phyloP scores from a whole-genome alignment of 306 rosid species.

The Cyclanthera cordifolia region DNA sequence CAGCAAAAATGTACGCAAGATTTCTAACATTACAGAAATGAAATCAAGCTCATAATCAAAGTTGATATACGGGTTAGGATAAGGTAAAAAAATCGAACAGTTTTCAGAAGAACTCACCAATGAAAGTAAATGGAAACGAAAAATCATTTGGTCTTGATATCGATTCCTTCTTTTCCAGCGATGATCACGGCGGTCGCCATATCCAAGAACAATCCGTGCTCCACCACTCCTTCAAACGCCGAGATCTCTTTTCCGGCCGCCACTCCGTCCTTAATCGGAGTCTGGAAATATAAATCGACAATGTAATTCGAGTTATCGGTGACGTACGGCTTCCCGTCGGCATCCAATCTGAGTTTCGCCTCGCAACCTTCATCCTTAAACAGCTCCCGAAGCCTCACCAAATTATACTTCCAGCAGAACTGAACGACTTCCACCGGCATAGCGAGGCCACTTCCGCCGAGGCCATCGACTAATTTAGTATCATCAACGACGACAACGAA shows the following conservation, averaged over 20 bases:
- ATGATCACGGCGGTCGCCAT: conserved; percentile 83
- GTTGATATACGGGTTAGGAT: neutral
- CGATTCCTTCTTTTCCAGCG: conserved; percentile 73
- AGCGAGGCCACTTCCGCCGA: conserved; percentile 67
- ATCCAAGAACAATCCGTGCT: conserved; percentile 78
- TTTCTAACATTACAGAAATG: conserved; percentile 7
- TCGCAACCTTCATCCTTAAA: conserved; percentile 53
- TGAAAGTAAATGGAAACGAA: neutral
- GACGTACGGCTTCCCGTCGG: conserved; percentile 38
- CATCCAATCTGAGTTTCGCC: conserved; percentile 43
- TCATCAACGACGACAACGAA: conserved; percentile 72
- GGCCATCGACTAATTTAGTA: conserved; percentile 42
- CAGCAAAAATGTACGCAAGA: neutral
- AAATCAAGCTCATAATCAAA: neutral
- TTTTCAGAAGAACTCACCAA: conserved; percentile 8
- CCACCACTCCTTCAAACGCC: conserved; percentile 67
- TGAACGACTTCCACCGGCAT: conserved; percentile 77
- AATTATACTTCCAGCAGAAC: conserved; percentile 66
- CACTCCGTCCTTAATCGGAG: conserved; percentile 57
- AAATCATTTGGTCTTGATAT: conserved; percentile 27
- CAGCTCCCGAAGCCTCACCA: conserved; percentile 32
- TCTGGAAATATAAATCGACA: conserved; percentile 53
- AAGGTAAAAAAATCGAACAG: neutral
- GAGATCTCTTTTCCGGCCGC: conserved; percentile 58
- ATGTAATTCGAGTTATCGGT: conserved; percentile 68